Conservation (phyloP, 1,284 basidiomycete species). For the Rhodofomes roseus region DNA sequence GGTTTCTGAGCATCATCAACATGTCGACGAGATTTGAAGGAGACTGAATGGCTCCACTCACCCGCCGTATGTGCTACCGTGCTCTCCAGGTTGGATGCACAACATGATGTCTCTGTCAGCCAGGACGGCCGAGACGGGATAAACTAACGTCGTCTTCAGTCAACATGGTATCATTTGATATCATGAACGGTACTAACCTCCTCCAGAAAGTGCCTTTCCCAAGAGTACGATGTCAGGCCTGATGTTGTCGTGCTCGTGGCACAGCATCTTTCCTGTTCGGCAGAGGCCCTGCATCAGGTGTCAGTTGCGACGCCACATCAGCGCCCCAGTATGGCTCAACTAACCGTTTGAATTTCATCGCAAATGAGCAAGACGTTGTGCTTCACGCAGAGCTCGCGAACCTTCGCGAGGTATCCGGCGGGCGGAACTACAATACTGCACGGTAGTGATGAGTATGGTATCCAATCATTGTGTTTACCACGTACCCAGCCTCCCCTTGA, state of each 20-base stretch:
- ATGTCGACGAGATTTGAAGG: background rate
- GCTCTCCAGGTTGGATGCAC: constrained; percentile 94
- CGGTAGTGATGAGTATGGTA: background rate
- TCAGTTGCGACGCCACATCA: too few species aligned
- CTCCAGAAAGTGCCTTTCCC: constrained; percentile 95
- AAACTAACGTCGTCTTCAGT: constrained; percentile 49
- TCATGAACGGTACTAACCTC: constrained; percentile 46
- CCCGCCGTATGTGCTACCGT: constrained; percentile 96
- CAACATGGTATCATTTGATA: constrained; percentile 9
- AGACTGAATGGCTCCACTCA: constrained; percentile 32
- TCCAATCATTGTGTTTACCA: constrained; percentile 11
- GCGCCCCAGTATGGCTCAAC: too few species aligned
- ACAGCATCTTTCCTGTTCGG: constrained; percentile 85
- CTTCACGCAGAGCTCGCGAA: constrained; percentile 85
- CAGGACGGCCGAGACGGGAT: constrained; percentile 94
- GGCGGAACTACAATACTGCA: constrained; percentile 86
- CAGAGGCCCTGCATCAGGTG: constrained; percentile 84
- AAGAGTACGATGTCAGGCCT: constrained; percentile 92
- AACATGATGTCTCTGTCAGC: constrained; percentile 91
- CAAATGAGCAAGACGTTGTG: constrained; percentile 95
- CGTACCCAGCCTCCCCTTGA: constrained; percentile 95
- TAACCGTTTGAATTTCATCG: constrained; percentile 95
- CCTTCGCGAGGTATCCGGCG: constrained; percentile 80
- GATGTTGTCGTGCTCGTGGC: constrained; percentile 85
- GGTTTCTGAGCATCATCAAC: constrained; percentile 58